Base-by-base conservation (phyloP, 768 basidiomycete genomes). In the Pholiota molesta region DNA sequence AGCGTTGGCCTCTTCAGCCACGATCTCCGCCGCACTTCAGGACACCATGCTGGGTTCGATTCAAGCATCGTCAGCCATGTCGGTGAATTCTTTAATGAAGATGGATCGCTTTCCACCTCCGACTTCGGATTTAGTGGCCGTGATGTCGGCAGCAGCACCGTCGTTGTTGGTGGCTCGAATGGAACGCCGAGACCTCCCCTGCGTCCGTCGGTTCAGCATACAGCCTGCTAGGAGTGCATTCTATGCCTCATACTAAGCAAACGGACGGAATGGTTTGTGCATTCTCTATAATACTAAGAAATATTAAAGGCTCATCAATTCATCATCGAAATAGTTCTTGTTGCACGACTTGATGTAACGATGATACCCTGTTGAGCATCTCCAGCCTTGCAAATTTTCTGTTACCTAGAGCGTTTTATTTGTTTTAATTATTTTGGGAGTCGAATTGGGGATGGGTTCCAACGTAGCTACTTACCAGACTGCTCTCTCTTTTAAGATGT, bases 91-190 rank as follows among this genome's bases (percentile, higher is more conserved):
- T 79, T 66, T 55, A 75, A 65, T 63, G 70, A 61, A 26, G 78
- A 80, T 59, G 75, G 76, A 28, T 74, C 74, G 19, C 65, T 81
- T 70, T 77, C 67, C 66, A 69, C 63, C 33, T 61, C 72, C 61
- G 73, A 79, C 68, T 74, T 79, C 61, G 74, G 75, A 53, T 82
- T 81, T 76, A 63, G 58, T 21, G 79, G 80, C n/a, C 65, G 60
- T 35, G 76, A 79, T 57, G 64, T 80, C 52, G 80, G 81, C 29
- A 68, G 61, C 42, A 68, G 75, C 60, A 74, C 70, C 47, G 72
- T 80, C 52, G 63, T 77, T 54, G 67, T 74, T 26, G 57, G 58
- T 14, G 79, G 78, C 61, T 62, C 69, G 61, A 81, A 82, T 83
- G 81, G 80, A 60, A 68, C 52, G 57, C 65, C 37, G 45, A 29